Evolutionary conservation across 352 stramenopile genomes (phyloP), one percentile per base, ranked within the genome.

Genomic region (Globisporangium nunn): DNA sequence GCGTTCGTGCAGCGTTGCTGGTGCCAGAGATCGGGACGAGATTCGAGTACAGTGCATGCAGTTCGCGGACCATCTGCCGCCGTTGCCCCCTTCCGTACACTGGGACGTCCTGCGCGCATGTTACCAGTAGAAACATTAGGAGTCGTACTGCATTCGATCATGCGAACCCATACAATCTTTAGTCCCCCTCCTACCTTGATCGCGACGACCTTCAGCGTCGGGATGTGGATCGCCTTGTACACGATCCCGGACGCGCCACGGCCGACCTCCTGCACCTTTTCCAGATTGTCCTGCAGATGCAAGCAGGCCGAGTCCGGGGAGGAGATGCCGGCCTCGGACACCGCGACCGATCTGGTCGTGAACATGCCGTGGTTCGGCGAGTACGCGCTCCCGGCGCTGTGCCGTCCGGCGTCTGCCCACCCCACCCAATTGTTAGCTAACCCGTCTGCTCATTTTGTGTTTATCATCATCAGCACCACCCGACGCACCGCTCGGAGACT

Each of bases 221-320:
- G 88, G 17, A 96, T 86, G 59, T 97, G 87, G n/a, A 97, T 86
- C 6, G 85, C 85, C 53, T 96, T 92, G 58, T 93, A 90, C 7
- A 97, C 90, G 4, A 92, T 73, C 14, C 88, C 90, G 35, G 79
- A 92, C 33, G 90, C 88, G 15, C 85, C 85, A 4, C 85, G 70
- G 6, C 85, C 85, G 23, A 94, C 68, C 56, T 94, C 85, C 52
- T 74, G 75, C 30, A 94, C 82, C 12, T 80, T 79, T 35, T 89
- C 80, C 35, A 94, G 66, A 39, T 94, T 88, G 63, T 94, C 82
- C 71, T 94, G 85, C 28, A 94, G 57, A 57, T 94, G 85, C 29
- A 94, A 59, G 44, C 75, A 87, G 12, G 72, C 64, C 28, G 81
- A 70, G 63, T 94, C 85, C 3, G 85, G 85, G 6, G 85, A 94